Conservation (phyloP, 768 basidiomycete genomes). For the Tricholoma terreum region DNA sequence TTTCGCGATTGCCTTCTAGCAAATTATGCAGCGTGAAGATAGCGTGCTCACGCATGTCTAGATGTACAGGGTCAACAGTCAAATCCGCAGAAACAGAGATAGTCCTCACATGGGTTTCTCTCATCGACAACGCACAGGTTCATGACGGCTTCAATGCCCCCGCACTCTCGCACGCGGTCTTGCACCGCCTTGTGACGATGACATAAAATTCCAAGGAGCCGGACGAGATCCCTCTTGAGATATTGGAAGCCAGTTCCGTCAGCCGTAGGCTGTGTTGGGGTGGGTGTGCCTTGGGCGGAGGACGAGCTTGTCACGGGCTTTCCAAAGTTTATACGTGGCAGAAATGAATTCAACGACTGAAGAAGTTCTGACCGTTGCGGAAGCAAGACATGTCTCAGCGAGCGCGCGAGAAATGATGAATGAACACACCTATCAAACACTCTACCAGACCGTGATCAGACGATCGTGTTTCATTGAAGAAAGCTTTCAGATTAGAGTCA, state of each 20-base stretch:
- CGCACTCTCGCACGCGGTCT: conserved; percentile 66
- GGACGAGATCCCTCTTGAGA: conserved; percentile 88
- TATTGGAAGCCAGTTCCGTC: conserved; percentile 70
- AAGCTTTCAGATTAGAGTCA: conserved; percentile 34
- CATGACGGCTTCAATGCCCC: conserved; percentile 80
- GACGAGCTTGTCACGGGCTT: conserved; percentile 42
- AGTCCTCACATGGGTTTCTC: conserved; percentile 82
- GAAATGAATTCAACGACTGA: conserved; percentile 70
- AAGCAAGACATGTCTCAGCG: conserved; percentile 1
- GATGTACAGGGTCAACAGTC: conserved; percentile 7
- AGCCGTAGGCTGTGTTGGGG: conserved; percentile 23
- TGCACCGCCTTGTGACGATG: conserved; percentile 65
- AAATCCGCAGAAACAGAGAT: conserved; percentile 9
- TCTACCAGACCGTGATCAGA: conserved; percentile 48
- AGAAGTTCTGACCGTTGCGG: conserved; percentile 56
- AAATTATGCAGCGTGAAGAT: conserved; percentile 81
- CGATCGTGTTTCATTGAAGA: conserved; percentile 43
- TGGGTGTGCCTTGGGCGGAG: conserved; percentile 22
- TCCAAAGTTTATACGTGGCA: conserved; percentile 83
- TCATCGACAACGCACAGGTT: conserved; percentile 90
- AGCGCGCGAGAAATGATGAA: neutral
- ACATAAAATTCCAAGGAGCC: conserved; percentile 76
- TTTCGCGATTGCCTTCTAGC: conserved; percentile 71
- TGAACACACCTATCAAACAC: conserved; percentile 53
- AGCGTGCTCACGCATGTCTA: conserved; percentile 91